Conservation (phyloP, 345 rosid species). For the Abelmoschus esculentus region DNA sequence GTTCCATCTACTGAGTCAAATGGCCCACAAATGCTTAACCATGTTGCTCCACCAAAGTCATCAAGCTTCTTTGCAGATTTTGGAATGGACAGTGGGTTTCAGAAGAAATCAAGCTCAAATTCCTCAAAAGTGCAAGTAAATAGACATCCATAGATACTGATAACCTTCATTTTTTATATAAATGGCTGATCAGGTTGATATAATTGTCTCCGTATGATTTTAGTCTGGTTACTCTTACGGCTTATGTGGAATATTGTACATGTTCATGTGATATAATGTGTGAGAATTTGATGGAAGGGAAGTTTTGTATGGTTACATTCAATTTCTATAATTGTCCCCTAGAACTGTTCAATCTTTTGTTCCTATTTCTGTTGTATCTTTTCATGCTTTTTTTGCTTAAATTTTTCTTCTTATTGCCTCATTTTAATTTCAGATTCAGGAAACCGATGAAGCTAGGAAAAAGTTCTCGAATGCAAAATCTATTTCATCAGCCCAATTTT, state of each 20-base stretch:
- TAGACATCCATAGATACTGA: background rate
- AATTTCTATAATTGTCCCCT: background rate
- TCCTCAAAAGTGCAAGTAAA: constrained; percentile 72
- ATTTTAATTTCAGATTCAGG: background rate
- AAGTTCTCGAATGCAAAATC: background rate
- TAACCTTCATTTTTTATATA: background rate
- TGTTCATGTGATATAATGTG: background rate
- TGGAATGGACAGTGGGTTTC: constrained; percentile 72
- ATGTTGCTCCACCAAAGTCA: constrained; percentile 93
- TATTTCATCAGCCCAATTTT: background rate
- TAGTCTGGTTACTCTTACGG: background rate
- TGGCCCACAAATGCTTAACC: constrained; percentile 66
- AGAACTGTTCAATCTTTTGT: background rate
- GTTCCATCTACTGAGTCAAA: constrained; percentile 43
- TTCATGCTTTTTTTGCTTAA: no score
- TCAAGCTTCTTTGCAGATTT: constrained; percentile 81
- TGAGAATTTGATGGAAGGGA: no score
- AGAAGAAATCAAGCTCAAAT: constrained; percentile 53
- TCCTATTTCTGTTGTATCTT: background rate
- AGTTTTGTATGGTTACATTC: no score
- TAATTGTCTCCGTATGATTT: background rate
- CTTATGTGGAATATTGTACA: background rate
- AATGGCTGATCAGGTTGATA: background rate
- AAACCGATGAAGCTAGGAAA: background rate
- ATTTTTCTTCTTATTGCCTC: background rate